Evolutionary conservation across 805 yeast species (phyloP).

Genomic region (Lachancea kluyveri): DNA sequence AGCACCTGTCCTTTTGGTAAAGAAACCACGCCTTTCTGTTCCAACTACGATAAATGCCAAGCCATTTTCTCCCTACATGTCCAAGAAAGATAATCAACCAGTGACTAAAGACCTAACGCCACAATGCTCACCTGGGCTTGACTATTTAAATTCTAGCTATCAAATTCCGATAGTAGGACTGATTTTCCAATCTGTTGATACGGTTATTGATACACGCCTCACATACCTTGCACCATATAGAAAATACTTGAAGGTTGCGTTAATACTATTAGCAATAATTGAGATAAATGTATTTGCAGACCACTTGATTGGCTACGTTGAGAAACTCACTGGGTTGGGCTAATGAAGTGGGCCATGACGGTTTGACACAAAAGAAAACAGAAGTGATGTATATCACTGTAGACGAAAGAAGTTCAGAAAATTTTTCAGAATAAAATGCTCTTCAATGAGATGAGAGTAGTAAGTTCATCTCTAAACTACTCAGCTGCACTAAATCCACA

Average conservation of each 20-base stretch:
- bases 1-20: no score
- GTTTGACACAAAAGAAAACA: no score
- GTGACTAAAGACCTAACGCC: no score
- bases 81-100: no score
- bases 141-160: no score
- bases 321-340: conserved; percentile 1
- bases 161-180: conserved; percentile 1
- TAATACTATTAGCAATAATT: conserved; percentile 1
- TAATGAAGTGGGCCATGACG: no score
- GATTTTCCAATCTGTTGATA: neutral
- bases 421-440: conserved; percentile 7
- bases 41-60: no score
- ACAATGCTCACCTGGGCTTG: no score
- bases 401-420: no score
- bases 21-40: no score
- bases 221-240: conserved; percentile 2
- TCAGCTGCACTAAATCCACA: neutral
- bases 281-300: conserved; percentile 1
- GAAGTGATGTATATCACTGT: no score
- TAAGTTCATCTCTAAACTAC: neutral
- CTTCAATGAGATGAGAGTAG: conserved; percentile 13
- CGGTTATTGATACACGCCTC: neutral
- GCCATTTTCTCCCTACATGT: no score
- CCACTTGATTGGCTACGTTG: conserved; percentile 1
- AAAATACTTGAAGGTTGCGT: conserved; percentile 2